Base-by-base conservation (phyloP, 345 rosid species). In the Ceriops zippeliana region DNA sequence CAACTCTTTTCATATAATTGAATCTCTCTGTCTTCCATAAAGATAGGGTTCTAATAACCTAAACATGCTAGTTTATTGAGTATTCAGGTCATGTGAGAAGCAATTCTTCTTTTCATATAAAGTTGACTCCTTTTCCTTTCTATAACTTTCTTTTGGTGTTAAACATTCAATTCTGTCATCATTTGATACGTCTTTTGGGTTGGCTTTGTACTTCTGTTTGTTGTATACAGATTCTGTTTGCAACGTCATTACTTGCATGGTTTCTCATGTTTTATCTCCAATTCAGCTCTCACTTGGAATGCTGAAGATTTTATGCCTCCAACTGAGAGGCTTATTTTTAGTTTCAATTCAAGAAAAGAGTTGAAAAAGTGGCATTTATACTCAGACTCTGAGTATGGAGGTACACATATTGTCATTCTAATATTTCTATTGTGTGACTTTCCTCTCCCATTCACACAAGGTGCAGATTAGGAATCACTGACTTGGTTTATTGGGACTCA, bases 311-410 rank as follows among this genome's bases (percentile, higher is more conserved):
- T 81, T 83, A 80, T 91, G 65, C 98, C 96, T 10, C 96, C 98
- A 16, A 61, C 61, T 9, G 98, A 93, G 78, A 91, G 58, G 78
- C 68, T 65, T 66, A 82, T 93, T 35, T 93, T 89, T 81, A 84
- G 78, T 74, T 93, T 93, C 77, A 78, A 75, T 73, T 84, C 97
- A 0, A 91, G 76, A 81, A 90, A 90, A 64, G 92, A 93, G 78
- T 77, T 93, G 13, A 91, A 85, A 53, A 86, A 75, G 74, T 91
- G 98, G 98, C 97, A 93, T 82, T 78, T 91, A 2, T 91, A 88
- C 81, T 91, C 98, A 2, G 98, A 91, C 81, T 86, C 97, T 61
- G 95, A 91, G 75, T 93, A 79, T 75, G 98, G 97, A 82, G 97
- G 98, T 93, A 85, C 46, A 47, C 6, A 13, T 42, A 42, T 42